phyloP scores from a whole-genome alignment of 768 basidiomycete species.

The Boletus sp. region DNA sequence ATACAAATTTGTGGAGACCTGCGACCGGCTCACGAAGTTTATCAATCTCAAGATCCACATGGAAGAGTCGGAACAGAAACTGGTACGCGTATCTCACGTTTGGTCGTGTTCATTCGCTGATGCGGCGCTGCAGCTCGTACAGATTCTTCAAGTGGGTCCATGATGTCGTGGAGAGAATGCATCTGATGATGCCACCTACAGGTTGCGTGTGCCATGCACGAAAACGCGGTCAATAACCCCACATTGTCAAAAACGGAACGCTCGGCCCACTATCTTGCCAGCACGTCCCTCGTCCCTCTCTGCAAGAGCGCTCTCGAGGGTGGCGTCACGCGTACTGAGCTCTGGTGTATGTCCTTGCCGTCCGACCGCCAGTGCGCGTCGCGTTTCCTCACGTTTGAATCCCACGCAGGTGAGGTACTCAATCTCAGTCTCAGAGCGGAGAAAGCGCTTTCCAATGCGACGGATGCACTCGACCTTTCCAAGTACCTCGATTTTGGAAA shows the following conservation, averaged over 20 bases:
- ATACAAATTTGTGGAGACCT: slow-evolving; percentile 3
- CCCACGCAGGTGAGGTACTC: slow-evolving; percentile 6
- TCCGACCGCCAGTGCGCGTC: neutral
- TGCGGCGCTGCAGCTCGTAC: slow-evolving; percentile 9
- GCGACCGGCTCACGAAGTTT: slow-evolving; percentile 11
- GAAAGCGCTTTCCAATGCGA: neutral
- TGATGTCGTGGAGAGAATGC: neutral
- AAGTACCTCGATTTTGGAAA: neutral
- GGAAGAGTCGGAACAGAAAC: slow-evolving; percentile 7
- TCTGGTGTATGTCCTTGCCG: slow-evolving; percentile 13
- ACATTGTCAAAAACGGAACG: slow-evolving; percentile 3
- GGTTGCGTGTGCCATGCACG: slow-evolving; percentile 24
- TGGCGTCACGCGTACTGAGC: neutral
- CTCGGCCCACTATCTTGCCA: slow-evolving; percentile 9
- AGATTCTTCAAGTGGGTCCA: slow-evolving; percentile 18
- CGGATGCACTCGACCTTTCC: neutral
- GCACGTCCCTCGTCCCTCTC: slow-evolving; percentile 3
- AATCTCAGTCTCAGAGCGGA: neutral
- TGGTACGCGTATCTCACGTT: slow-evolving; percentile 3
- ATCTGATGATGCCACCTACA: slow-evolving; percentile 2
- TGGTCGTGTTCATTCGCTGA: neutral
- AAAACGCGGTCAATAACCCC: slow-evolving; percentile 19
- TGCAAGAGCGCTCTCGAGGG: neutral
- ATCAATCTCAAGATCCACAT: neutral
- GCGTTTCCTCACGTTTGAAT: slow-evolving; percentile 1